Conservation (phyloP, 371 early-diverging fungal genomes). For the Haplosporangium sp. region DNA sequence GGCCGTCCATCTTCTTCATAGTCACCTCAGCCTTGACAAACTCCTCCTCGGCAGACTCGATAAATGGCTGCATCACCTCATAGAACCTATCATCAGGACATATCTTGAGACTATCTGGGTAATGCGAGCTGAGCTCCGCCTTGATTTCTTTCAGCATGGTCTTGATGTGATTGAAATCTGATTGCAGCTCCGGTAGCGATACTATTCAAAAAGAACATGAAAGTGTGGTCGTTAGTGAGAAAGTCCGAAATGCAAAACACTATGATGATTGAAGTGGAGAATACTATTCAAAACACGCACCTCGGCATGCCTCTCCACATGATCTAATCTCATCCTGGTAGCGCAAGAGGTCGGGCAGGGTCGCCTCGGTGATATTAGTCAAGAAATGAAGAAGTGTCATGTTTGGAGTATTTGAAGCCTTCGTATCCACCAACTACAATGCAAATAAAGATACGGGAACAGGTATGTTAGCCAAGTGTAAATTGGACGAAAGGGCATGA, state of each 20-base stretch:
- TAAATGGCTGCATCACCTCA: slow-evolving; percentile 62
- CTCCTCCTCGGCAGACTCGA: slow-evolving; percentile 60
- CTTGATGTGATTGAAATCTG: slow-evolving; percentile 69
- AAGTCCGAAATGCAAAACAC: neutral
- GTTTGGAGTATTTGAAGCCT: slow-evolving; percentile 74
- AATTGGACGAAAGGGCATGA: no score
- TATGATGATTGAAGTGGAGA: slow-evolving; percentile 20
- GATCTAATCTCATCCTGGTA: slow-evolving; percentile 79
- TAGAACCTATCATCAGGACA: slow-evolving; percentile 54
- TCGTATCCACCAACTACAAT: slow-evolving; percentile 82
- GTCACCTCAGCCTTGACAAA: slow-evolving; percentile 63
- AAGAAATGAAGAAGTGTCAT: slow-evolving; percentile 86
- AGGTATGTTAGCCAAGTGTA: no score
- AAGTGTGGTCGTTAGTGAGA: neutral
- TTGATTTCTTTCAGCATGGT: slow-evolving; percentile 69
- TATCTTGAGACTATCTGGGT: slow-evolving; percentile 57
- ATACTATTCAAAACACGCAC: slow-evolving; percentile 57
- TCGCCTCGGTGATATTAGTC: slow-evolving; percentile 73
- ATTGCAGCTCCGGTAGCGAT: slow-evolving; percentile 65
- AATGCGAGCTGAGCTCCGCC: slow-evolving; percentile 63
- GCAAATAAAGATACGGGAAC: no score
- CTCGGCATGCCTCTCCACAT: slow-evolving; percentile 82
- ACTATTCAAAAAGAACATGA: slow-evolving; percentile 44
- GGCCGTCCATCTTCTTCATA: slow-evolving; percentile 70
- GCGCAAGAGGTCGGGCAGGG: slow-evolving; percentile 71